Evolutionary conservation across 371 early-diverging fungal genomes (phyloP).

Genomic region (Batkoa obscura): DNA sequence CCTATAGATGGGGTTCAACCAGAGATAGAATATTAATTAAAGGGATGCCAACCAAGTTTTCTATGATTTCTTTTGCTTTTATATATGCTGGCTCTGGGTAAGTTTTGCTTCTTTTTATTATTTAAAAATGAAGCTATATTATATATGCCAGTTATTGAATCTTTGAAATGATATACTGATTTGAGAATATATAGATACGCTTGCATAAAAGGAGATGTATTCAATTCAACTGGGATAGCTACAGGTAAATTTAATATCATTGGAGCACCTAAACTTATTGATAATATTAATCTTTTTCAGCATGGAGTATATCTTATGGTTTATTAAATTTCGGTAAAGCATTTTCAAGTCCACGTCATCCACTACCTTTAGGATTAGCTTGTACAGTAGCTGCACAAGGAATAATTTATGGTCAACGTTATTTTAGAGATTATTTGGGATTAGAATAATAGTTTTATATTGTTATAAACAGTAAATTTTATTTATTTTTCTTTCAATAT

Average conservation of each 20-base stretch:
- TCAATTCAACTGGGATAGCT: neutral
- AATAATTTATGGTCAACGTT: neutral
- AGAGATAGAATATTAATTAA: no score
- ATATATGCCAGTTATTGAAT: neutral
- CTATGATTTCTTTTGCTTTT: no score
- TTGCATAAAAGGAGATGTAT: neutral
- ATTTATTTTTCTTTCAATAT: neutral
- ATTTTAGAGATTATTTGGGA: constrained; percentile 1
- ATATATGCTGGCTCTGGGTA: no score
- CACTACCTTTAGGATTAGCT: neutral
- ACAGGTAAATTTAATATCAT: neutral
- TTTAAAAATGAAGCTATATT: no score
- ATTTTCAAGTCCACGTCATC: neutral
- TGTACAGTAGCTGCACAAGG: neutral
- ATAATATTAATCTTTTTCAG: neutral
- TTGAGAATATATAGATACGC: neutral
- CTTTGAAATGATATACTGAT: neutral
- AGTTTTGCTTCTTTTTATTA: no score
- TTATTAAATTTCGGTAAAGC: neutral
- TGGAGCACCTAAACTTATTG: neutral
- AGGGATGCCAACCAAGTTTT: no score
- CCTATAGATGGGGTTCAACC: neutral
- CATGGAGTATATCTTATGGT: neutral
- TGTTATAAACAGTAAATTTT: neutral
- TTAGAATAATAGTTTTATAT: neutral